phyloP scores from a whole-genome alignment of 2,329 filamentous ascomycete genomes.

The Scorias spongiosa region DNA sequence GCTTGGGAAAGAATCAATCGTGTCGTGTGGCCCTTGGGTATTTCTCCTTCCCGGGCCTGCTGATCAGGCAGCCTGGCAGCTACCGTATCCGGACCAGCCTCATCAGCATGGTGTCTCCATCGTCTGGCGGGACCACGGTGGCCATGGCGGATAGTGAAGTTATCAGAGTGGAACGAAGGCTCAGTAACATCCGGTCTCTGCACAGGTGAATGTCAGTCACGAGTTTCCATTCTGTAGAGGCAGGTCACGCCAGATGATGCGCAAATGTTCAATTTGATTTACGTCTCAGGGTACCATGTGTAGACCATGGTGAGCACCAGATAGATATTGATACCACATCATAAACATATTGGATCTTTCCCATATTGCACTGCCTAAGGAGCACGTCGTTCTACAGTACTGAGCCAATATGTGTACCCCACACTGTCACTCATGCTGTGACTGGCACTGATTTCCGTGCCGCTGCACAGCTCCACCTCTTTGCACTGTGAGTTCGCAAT shows the following conservation, averaged over 20 bases:
- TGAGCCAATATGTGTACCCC: too few relatives aligned
- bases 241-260: too few relatives aligned
- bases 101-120: slow-evolving; percentile 15
- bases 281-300: neutral
- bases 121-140: slow-evolving; percentile 10
- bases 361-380: too few relatives aligned
- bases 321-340: too few relatives aligned
- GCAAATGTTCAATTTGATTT: neutral
- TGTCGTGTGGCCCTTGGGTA: slow-evolving; percentile 16
- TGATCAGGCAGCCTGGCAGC: slow-evolving; percentile 17
- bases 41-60: slow-evolving; percentile 16
- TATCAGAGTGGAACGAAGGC: slow-evolving; percentile 16
- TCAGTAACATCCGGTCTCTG: neutral
- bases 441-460: too few relatives aligned
- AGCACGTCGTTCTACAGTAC: too few relatives aligned
- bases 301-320: too few relatives aligned
- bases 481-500: too few relatives aligned
- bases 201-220: neutral
- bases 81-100: slow-evolving; percentile 17
- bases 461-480: too few relatives aligned
- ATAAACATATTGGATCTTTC: too few relatives aligned
- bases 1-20: slow-evolving; percentile 13
- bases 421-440: too few relatives aligned
- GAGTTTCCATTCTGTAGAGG: too few relatives aligned
- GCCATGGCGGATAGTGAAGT: slow-evolving; percentile 16